Evolutionary conservation across 192 early-diverging fungal genomes (phyloP), one percentile per base, ranked within the genome.

Genomic region (Podila horticola): DNA sequence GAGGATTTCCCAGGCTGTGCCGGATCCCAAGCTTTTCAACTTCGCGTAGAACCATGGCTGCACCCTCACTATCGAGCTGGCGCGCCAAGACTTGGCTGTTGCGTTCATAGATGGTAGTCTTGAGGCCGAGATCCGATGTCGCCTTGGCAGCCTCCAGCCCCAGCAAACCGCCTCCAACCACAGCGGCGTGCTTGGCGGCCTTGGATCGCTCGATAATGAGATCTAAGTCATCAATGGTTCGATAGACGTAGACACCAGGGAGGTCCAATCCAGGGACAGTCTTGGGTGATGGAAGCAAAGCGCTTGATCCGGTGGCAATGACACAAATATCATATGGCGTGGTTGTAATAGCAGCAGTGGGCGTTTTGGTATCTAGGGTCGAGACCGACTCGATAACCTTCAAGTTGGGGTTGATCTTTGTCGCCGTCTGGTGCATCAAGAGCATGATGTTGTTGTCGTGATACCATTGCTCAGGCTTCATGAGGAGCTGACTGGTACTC

Each of bases 101-200:
- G 34, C 91, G 74, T 62, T 92, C 91, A 72, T 90, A 69, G 22
- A 92, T 86, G 3, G 73, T 86, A 13, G 88, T 86, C 12, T 69
- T 60, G 15, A 87, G 77, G 6, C 83, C 81, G 28, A 93, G 73
- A 66, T 93, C 88, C 31, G 67, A 67, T 29, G 83, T 79, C 30
- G 91, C 91, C 59, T 90, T 89, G 36, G 91, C 91, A 26, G 91
- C 91, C 71, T 92, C 91, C n/a, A 92, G 67, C 12, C 91, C 91
- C 30, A 92, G 83, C 38, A 92, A 72, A n/a, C 91, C 91, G 34
- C 91, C 91, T 26, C 91, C 91, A 51, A 92, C 68, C 28, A 92
- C 85, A 26, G 87, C 86, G n/a, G 90, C 91, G 34, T 72, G 55
- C 64, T 74, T 88, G 19, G 66, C 62, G 10, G 48, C 52, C 36